Base-by-base conservation (phyloP, 345 rosid species). In the Arabis alpina region DNA sequence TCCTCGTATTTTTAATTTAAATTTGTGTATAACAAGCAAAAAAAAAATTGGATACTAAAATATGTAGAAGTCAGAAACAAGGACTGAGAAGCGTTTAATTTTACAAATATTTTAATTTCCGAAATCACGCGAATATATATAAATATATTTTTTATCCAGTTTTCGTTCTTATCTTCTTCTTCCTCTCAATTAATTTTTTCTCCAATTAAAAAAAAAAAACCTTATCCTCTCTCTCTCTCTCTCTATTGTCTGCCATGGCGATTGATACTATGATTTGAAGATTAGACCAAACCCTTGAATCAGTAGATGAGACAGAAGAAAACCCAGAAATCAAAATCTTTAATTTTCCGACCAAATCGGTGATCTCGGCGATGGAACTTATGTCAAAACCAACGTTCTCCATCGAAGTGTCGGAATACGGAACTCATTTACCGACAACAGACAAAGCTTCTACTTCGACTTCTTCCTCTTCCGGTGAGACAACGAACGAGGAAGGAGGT, bases 331-430 rank as follows among this genome's bases (percentile, higher is more conserved):
- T 48, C 8, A 42, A 60, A 40, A 2, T 2, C 4, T 52, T 13
- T 42, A 61, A 27, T 56, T 61, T 65, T 72, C 67, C 32, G 62
- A 60, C 34, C 69, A 68, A 61, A 34, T 28, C 73, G 10, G 28
- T 75, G 64, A 44, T 75, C 74, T 54, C 48, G 40, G 25, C 6
- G 8, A 86, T 88, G 93, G 88, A 88, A 74, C 79, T 88, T 24
- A 28, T 87, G 74, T 59, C 81, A 61, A 87, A 88, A 42, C 71
- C 87, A 43, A 72, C 78, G 10, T 79, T 81, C 67, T 56, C 72
- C 36, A 75, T 84, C 79, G 88, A 82, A 10, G 74, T 68, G 14
- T 47, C 79, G 0, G 65, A 61, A 61, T 83, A 82, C 47, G 68
- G 79, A 7, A 71, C 3, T 52, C 68, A 54, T 62, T 72, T 70